A percentile compares a stretch with the other conserved stretches of the same genome.
phyloP scores from a whole-genome alignment of 2,329 filamentous ascomycete species.

The Elsinoe necatrix region DNA sequence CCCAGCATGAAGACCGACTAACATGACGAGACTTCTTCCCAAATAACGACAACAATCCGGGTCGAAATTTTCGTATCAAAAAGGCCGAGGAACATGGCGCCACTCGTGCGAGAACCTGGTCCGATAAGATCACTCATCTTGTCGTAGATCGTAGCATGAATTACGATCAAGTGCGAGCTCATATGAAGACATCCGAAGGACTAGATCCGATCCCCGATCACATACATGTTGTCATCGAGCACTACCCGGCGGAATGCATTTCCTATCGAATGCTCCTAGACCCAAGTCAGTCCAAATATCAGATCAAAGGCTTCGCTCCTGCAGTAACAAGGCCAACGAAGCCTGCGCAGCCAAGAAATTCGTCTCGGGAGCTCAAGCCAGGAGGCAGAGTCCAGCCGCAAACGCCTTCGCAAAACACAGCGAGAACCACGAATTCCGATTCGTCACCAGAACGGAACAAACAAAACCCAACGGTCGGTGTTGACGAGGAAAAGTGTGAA shows the following conservation, averaged over 20 bases:
- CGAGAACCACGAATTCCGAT: constrained; percentile 21
- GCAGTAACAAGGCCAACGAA: background rate
- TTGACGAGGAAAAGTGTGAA: no score
- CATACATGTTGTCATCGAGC: constrained; percentile 44
- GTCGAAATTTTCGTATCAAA: constrained; percentile 61
- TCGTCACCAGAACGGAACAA: background rate
- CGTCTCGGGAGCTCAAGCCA: constrained; percentile 39
- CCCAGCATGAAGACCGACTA: background rate
- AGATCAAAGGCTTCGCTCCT: constrained; percentile 41
- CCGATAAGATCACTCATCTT: constrained; percentile 59
- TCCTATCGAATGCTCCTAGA: constrained; percentile 38
- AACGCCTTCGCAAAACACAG: constrained; percentile 34
- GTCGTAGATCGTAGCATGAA: constrained; percentile 63
- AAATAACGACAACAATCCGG: constrained; percentile 62
- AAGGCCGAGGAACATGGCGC: constrained; percentile 71
- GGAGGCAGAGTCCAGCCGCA: constrained; percentile 34
- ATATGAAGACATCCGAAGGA: constrained; percentile 37
- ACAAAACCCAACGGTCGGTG: background rate
- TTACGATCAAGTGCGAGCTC: constrained; percentile 54
- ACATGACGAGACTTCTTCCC: constrained; percentile 59
- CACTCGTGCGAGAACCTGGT: constrained; percentile 54
- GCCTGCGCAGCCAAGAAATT: background rate
- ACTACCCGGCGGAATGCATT: constrained; percentile 39
- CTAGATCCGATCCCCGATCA: constrained; percentile 40
- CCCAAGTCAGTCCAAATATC: constrained; percentile 51